Evolutionary conservation across 371 early-diverging fungal species (phyloP).

Genomic region (Mortierella sp.): DNA sequence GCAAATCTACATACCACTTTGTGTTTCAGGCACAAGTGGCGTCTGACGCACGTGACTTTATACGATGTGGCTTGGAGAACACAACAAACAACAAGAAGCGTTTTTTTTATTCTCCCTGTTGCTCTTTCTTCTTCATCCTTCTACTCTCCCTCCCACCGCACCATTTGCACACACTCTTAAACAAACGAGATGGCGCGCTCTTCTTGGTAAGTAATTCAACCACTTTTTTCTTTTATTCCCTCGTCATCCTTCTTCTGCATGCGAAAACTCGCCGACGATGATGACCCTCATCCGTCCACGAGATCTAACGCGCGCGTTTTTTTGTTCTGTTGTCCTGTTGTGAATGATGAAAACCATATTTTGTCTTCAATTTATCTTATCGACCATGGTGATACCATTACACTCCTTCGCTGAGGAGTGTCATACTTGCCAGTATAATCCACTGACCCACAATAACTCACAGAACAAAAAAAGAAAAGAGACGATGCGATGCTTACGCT

Average conservation of each 20-base stretch:
- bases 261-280: neutral
- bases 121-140: neutral
- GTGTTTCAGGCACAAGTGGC: no score
- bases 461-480: slow-evolving; percentile 3
- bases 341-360: slow-evolving; percentile 55
- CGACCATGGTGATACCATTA: slow-evolving; percentile 58
- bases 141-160: neutral
- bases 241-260: neutral
- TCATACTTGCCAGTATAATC: slow-evolving; percentile 61
- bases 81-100: neutral
- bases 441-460: slow-evolving; percentile 49
- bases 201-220: slow-evolving; percentile 1
- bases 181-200: neutral
- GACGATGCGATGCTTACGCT: no score
- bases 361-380: slow-evolving; percentile 59
- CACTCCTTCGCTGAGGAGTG: slow-evolving; percentile 63
- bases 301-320: neutral
- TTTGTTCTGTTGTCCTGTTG: slow-evolving; percentile 14
- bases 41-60: neutral
- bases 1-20: no score
- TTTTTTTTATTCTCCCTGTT: neutral
- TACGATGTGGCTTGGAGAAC: neutral
- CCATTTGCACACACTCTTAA: neutral
- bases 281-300: neutral
- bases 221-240: neutral